phyloP scores from a whole-genome alignment of 352 stramenopile genomes.

The Thraustochytrium sp. region DNA sequence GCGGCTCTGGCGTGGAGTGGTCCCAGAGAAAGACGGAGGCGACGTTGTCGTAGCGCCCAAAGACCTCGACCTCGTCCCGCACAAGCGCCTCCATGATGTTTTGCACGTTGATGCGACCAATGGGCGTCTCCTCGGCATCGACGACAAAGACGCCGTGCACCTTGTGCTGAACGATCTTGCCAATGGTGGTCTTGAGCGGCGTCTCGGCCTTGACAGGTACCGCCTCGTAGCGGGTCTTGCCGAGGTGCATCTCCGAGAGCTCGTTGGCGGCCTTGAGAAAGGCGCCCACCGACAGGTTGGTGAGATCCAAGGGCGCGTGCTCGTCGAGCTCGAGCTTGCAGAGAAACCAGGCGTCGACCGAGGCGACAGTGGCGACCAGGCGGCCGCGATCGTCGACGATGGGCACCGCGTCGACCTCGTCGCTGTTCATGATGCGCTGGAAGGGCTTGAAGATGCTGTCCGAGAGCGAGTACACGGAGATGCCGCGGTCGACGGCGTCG shows the following conservation, averaged over 20 bases:
- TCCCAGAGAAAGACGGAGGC: constrained; percentile 27
- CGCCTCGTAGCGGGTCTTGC: neutral
- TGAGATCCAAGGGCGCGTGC: constrained; percentile 7
- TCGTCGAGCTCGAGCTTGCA: constrained; percentile 29
- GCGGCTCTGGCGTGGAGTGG: neutral
- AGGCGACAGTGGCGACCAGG: neutral
- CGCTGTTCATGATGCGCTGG: neutral
- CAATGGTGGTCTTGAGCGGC: constrained; percentile 13
- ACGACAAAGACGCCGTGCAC: constrained; percentile 16
- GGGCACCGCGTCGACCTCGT: neutral
- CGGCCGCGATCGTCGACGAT: neutral
- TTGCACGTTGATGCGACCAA: constrained; percentile 12
- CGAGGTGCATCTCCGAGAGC: neutral
- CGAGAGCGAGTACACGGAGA: neutral
- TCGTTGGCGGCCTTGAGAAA: constrained; percentile 15
- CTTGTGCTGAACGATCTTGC: constrained; percentile 14
- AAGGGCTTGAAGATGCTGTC: neutral
- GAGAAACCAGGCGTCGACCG: constrained; percentile 24
- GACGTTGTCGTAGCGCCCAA: constrained; percentile 8
- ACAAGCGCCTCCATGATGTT: constrained; percentile 28
- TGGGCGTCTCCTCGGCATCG: neutral
- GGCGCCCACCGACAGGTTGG: neutral
- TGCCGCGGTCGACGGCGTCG: neutral
- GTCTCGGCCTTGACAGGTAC: neutral
- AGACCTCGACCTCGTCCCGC: neutral